Evolutionary conservation across 805 yeast genomes (phyloP), one percentile per base, ranked within the genome.

Genomic region (Lipomyces sp.): DNA sequence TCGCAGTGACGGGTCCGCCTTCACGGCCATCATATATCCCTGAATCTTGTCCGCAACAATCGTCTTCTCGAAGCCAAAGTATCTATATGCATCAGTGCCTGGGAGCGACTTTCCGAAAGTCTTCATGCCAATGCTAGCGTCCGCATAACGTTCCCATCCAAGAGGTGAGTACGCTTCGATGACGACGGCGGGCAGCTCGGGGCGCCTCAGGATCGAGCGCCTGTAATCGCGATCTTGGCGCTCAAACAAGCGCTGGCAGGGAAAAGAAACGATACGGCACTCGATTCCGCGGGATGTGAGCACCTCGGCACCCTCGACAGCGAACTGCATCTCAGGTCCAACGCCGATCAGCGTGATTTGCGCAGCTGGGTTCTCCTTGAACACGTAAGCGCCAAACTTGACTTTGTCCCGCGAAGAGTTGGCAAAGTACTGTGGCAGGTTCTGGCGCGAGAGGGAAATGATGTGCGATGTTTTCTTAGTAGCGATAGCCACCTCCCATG

Each of bases 371-470:
- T 44, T 62, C 32, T 63, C 65, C 6, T 51, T 41, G 34, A 68
- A 57, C 6, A 57, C 50, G 43, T 68, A 68, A 10, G 67, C 71
- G 23, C 71, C 71, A 16, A 19, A 29, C 44, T 52, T 55, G 19
- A 54, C 44, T 5, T 61, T 66, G 67, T 79, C 80, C 74, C 83
- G 90, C 57, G 83, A 74, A 42, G 85, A 73, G 43, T 91, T 83
- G 64, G 87, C 87, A 65, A 78, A 84, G 69, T 85, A 78, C 69
- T 86, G 93, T 51, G 81, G 80, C 67, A 65, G 75, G 72, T 77
- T 77, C 69, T 80, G 84, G 77, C 47, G 33, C 3, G 47, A 38
- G 22, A 43, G 35, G 3, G 47, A 43, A 19, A 43, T 35, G 18
- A 43, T 18, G 19, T 34, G 16, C 2, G 41, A 26, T 18, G 16